These are phyloP conservation scores for Guadua angustifolia DNA, from an alignment of 176 grass and related monocot genomes.

Conservation along the genomic window DNA sequence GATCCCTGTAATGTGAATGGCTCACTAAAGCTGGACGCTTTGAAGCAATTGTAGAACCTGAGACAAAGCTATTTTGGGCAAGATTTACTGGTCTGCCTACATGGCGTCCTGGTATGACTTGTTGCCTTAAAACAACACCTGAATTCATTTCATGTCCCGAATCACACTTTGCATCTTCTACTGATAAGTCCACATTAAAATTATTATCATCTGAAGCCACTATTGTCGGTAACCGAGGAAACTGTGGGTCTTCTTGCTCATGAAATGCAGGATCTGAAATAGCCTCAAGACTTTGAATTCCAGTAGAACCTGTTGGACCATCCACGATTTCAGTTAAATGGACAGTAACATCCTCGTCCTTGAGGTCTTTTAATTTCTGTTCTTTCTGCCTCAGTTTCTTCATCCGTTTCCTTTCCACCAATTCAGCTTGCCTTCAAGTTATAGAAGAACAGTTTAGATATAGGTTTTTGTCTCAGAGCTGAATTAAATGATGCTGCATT, in stretches of 20 bases:
- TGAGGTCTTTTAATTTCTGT: slow-evolving; percentile 65
- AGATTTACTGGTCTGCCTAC: slow-evolving; percentile 29
- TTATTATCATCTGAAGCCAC: slow-evolving; percentile 22
- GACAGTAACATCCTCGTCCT: slow-evolving; percentile 26
- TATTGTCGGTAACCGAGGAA: slow-evolving; percentile 29
- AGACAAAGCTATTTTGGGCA: slow-evolving; percentile 27
- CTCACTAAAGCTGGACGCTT: slow-evolving; percentile 42
- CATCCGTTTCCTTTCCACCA: slow-evolving; percentile 74
- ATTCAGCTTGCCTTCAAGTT: slow-evolving; percentile 63
- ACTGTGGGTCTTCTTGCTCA: slow-evolving; percentile 43
- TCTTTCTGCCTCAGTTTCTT: slow-evolving; percentile 92
- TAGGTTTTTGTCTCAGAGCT: slow-evolving; percentile 19
- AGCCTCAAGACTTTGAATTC: slow-evolving; percentile 42
- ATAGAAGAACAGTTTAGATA: slow-evolving; percentile 33
- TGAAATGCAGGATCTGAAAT: slow-evolving; percentile 44
- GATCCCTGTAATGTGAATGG: slow-evolving; percentile 50
- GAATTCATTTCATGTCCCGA: slow-evolving; percentile 33
- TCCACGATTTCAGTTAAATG: slow-evolving; percentile 35
- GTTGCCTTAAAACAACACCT: slow-evolving; percentile 11
- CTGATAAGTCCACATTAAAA: slow-evolving; percentile 12
- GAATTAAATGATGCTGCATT: neutral
- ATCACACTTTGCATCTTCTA: slow-evolving; percentile 34
- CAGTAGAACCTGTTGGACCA: slow-evolving; percentile 31
- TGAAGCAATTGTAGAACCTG: neutral
- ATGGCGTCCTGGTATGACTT: neutral